A percentile compares a stretch with the other conserved stretches of the same genome.
Evolutionary conservation across 495 filamentous ascomycete genomes (phyloP).

Genomic region (Neurospora sp.): DNA sequence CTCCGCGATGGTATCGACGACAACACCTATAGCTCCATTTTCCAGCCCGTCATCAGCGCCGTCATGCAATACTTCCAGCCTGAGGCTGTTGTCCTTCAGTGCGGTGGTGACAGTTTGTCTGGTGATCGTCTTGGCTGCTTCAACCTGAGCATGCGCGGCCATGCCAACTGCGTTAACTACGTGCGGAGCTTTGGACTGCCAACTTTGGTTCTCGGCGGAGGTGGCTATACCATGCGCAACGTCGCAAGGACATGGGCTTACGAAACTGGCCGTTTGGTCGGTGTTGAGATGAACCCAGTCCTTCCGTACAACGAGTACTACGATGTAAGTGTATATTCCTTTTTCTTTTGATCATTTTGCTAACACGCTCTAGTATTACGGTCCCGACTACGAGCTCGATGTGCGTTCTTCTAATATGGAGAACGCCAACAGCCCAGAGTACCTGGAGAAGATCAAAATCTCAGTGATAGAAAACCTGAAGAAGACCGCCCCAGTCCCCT

Average conservation of each 20-base stretch:
- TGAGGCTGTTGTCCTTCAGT: slow-evolving; percentile 92
- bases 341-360: slow-evolving; percentile 5
- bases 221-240: slow-evolving; percentile 98
- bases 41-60: slow-evolving; percentile 83
- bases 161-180: slow-evolving; percentile 94
- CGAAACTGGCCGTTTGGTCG: slow-evolving; percentile 86
- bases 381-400: slow-evolving; percentile 90
- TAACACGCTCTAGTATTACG: slow-evolving; percentile 69
- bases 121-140: slow-evolving; percentile 95
- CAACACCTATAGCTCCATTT: slow-evolving; percentile 81
- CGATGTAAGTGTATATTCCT: slow-evolving; percentile 49
- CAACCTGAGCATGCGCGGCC: slow-evolving; percentile 94
- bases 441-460: slow-evolving; percentile 88
- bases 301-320: slow-evolving; percentile 99
- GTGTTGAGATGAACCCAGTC: slow-evolving; percentile 62
- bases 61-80: slow-evolving; percentile 97
- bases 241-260: slow-evolving; percentile 96
- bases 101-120: slow-evolving; percentile 88
- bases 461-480: slow-evolving; percentile 89
- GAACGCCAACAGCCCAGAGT: slow-evolving; percentile 90
- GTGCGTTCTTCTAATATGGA: slow-evolving; percentile 98
- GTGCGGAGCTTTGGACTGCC: slow-evolving; percentile 89
- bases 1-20: slow-evolving; percentile 95
- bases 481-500: slow-evolving; percentile 78
- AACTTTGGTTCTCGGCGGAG: slow-evolving; percentile 84